Conservation (phyloP, 257 asterid genomes). For the Nicotiana noctiflora region DNA sequence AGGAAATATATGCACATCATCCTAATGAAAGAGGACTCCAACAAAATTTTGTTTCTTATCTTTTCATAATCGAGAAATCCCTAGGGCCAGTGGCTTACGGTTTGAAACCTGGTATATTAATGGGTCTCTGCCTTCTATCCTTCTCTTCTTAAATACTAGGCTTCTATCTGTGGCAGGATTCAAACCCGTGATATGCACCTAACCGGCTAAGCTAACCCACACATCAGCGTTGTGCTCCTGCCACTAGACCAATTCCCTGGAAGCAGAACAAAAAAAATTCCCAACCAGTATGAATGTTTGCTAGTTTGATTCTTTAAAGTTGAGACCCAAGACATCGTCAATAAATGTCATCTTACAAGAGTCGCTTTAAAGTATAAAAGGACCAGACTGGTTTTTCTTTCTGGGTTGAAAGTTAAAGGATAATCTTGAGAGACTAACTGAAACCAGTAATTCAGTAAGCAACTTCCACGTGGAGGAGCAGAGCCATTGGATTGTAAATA, state of each 20-base stretch:
- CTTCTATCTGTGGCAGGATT: not conserved
- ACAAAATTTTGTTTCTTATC: not conserved
- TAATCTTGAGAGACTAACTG: not conserved
- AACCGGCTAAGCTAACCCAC: not conserved
- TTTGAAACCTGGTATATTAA: not conserved
- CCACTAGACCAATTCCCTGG: not conserved
- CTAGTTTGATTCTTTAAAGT: not conserved
- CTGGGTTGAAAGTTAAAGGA: not conserved
- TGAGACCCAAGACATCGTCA: not conserved
- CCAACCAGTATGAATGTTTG: not conserved
- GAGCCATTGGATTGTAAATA: not conserved
- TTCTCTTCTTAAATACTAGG: not conserved
- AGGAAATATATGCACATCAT: not conserved
- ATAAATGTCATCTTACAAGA: not conserved
- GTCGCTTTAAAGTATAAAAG: not conserved
- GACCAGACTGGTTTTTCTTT: not conserved
- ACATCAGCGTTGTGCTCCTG: not conserved
- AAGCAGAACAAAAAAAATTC: not conserved
- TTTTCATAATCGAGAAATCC: not conserved
- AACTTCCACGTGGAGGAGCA: not conserved
- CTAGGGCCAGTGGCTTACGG: not conserved
- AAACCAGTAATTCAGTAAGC: slow-evolving; percentile 2
- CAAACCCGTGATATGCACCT: not conserved
- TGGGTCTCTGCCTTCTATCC: not conserved
- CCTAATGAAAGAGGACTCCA: not conserved